Evolutionary conservation across 495 filamentous ascomycete genomes (phyloP), one percentile per base, ranked within the genome.

Genomic region (Aspergillus bridgeri): DNA sequence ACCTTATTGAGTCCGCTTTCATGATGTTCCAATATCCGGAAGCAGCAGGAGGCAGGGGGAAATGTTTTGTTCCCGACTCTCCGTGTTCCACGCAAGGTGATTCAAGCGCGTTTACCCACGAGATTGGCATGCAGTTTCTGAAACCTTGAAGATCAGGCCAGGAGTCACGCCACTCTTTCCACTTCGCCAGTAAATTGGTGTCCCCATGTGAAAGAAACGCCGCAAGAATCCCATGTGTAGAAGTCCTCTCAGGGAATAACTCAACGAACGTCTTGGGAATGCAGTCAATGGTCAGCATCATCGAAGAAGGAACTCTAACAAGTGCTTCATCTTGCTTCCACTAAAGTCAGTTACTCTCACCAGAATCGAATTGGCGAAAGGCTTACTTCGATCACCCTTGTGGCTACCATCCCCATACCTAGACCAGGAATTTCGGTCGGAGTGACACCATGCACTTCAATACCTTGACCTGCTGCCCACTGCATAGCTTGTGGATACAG

Each of bases 371-470:
- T 24, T 49, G 22, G 21, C 17, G 21, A 24, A 21, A 49, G 18
- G 47, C 65, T 47, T 63, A 89, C 88, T 70, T 84, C 66, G 45
- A 91, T 75, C 0, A 72, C 65, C 23, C 77, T 76, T 3, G 81
- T 83, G 5, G 88, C 85, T n/a, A 88, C 74, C 25, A 93, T 81
- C 20, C 89, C 88, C 20, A 91, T 71, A 21, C 89, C 87, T 42
- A 83, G 75, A 4, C 82, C 83, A 0, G 83, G 81, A 29, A 91
- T 76, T 69, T 53, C 69, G 21, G 62, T 71, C 18, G 85, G 79
- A 29, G 64, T 65, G 49, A 90, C 79, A 19, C 84, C 83, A 43
- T 81, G 74, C 42, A 87, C 72, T 21, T 71, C 68, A 45, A 88
- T 70, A 4, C 83, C 83, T 20, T 78, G 69, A 6, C 69, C 65